Conservation (phyloP, 345 rosid species). For the Salix caprea region DNA sequence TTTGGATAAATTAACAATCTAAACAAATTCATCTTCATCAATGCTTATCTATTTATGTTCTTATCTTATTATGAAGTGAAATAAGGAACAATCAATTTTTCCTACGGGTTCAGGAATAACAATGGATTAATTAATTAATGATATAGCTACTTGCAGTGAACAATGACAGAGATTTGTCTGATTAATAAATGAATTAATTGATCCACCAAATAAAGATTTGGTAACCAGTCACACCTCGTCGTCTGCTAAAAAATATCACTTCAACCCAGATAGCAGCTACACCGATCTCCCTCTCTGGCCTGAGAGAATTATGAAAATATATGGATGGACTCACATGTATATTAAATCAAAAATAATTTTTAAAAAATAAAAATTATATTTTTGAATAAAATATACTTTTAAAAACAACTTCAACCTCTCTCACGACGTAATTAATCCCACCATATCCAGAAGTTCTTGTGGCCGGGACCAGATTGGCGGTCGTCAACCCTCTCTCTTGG, state of each 20-base stretch:
- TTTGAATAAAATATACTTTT: accelerated
- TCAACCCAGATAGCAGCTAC: not conserved
- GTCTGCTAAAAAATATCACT: not conserved
- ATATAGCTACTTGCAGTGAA: too few relatives aligned
- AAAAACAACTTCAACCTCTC: too few relatives aligned
- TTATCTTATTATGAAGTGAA: too few relatives aligned
- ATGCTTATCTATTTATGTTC: too few relatives aligned
- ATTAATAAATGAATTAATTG: too few relatives aligned
- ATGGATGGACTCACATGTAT: not conserved
- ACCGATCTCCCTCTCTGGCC: not conserved
- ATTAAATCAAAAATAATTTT: not conserved
- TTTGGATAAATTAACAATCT: too few relatives aligned
- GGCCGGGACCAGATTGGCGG: slow-evolving; percentile 73
- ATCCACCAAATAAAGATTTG: not conserved
- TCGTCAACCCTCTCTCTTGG: slow-evolving; percentile 45
- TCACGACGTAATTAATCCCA: not conserved
- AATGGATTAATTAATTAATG: too few relatives aligned
- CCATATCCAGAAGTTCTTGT: slow-evolving; percentile 34
- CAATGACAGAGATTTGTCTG: too few relatives aligned
- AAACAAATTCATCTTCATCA: too few relatives aligned
- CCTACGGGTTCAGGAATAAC: too few relatives aligned
- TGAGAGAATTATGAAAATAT: not conserved
- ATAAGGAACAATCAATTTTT: too few relatives aligned
- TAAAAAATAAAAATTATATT: too few relatives aligned
- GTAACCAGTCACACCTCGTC: not conserved